These are phyloP conservation scores for Lophium mytilinum DNA, from an alignment of 495 filamentous ascomycete genomes.

Conservation along the genomic window DNA sequence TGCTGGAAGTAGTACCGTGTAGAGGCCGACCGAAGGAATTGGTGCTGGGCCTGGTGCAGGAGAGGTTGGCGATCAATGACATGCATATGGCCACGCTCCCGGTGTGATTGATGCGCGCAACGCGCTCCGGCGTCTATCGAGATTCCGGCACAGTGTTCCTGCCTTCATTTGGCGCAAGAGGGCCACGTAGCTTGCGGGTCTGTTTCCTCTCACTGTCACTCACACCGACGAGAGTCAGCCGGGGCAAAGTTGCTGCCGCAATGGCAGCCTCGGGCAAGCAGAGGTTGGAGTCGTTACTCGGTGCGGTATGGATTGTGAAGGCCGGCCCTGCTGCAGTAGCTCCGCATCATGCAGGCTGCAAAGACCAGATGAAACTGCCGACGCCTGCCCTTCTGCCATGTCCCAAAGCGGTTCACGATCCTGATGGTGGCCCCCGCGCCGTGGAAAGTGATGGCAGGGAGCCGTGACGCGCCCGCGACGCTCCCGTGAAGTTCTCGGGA, in stretches of 20 bases:
- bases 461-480: too few relatives aligned
- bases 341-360: background rate
- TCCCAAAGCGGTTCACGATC: too few relatives aligned
- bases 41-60: background rate
- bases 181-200: conserved; percentile 16
- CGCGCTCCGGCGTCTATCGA: background rate
- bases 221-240: conserved; percentile 7
- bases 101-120: background rate
- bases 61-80: background rate
- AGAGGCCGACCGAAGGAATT: background rate
- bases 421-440: too few relatives aligned
- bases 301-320: background rate
- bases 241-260: conserved; percentile 9
- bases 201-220: background rate
- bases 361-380: conserved; percentile 10
- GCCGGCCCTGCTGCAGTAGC: background rate
- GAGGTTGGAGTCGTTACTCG: background rate
- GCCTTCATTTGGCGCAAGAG: conserved; percentile 11
- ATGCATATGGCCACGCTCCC: background rate
- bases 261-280: too few relatives aligned
- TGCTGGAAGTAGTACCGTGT: background rate
- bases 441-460: too few relatives aligned
- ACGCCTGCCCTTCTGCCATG: conserved; percentile 8
- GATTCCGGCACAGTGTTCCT: conserved; percentile 1
- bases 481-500: too few relatives aligned